A percentile compares a stretch with the other conserved stretches of the same genome.
These are phyloP conservation scores for Penicillium pancosmium DNA, from an alignment of 495 filamentous ascomycete species.

Conservation along the genomic window DNA sequence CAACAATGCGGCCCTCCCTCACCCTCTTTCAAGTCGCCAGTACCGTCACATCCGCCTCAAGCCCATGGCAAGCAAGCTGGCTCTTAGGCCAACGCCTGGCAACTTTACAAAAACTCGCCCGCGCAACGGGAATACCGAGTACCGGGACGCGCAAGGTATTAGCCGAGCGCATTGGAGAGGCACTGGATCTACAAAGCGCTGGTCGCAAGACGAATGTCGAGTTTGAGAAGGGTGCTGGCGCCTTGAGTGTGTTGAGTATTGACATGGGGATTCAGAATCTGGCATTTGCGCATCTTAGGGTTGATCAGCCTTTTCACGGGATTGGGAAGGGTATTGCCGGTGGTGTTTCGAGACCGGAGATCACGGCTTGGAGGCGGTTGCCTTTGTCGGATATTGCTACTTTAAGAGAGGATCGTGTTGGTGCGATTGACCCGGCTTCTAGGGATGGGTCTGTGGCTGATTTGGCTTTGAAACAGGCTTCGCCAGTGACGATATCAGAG, in stretches of 20 bases:
- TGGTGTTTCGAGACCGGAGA: slow-evolving; percentile 1
- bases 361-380: slow-evolving; percentile 45
- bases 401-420: slow-evolving; percentile 9
- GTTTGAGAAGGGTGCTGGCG: neutral
- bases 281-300: slow-evolving; percentile 59
- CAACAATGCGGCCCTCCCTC: neutral
- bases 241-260: slow-evolving; percentile 69
- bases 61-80: slow-evolving; percentile 19
- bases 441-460: neutral
- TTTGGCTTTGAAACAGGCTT: slow-evolving; percentile 10
- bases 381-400: slow-evolving; percentile 28
- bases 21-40: neutral
- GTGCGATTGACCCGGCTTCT: neutral
- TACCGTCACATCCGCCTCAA: neutral
- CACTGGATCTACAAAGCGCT: slow-evolving; percentile 13
- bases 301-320: slow-evolving; percentile 13
- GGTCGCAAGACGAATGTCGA: neutral
- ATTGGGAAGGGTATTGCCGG: neutral
- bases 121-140: slow-evolving; percentile 52
- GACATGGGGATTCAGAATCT: slow-evolving; percentile 89
- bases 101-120: slow-evolving; percentile 54
- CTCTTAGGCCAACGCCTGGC: slow-evolving; percentile 46
- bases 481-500: neutral
- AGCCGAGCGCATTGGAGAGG: slow-evolving; percentile 24
- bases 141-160: slow-evolving; percentile 54